Percentiles rank a stretch among this genome's conserved stretches.
phyloP scores from a whole-genome alignment of 306 rosid species.

The Citrullus mucosospermus region DNA sequence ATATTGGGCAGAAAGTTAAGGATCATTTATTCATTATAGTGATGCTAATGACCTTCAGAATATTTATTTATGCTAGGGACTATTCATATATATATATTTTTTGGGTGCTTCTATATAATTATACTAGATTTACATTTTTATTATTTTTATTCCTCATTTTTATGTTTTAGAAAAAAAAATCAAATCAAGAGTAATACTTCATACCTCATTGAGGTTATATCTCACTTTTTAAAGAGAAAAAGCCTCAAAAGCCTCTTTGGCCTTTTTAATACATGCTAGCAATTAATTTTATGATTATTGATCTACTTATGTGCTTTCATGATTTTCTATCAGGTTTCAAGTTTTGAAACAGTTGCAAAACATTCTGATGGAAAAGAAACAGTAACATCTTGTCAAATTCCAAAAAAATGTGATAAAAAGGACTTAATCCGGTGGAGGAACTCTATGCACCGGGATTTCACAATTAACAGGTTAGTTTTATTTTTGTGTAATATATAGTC shows the following conservation, averaged over 20 bases:
- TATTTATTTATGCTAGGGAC: neutral
- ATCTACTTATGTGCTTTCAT: conserved; percentile 9
- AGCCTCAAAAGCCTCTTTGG: neutral
- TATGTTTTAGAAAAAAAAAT: neutral
- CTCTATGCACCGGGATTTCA: conserved; percentile 68
- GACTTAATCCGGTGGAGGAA: conserved; percentile 51
- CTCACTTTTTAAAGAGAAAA: neutral
- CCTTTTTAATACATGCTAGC: neutral
- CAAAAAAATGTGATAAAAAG: conserved; percentile 28
- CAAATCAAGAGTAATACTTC: neutral
- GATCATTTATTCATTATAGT: neutral
- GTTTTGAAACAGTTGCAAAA: conserved; percentile 61
- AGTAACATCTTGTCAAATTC: conserved; percentile 17
- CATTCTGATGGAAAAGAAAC: conserved; percentile 15
- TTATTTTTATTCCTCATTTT: neutral
- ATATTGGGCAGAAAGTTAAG: neutral
- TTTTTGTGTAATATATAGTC: neutral
- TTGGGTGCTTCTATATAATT: neutral
- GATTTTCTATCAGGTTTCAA: conserved; percentile 51
- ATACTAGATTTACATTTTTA: neutral
- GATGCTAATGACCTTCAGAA: neutral
- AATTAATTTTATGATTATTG: neutral
- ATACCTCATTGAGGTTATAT: neutral
- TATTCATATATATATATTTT: neutral
- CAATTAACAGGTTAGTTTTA: conserved; percentile 51